Conservation (phyloP, 2,329 filamentous ascomycete genomes). For the Exutisphaerella laricina region DNA sequence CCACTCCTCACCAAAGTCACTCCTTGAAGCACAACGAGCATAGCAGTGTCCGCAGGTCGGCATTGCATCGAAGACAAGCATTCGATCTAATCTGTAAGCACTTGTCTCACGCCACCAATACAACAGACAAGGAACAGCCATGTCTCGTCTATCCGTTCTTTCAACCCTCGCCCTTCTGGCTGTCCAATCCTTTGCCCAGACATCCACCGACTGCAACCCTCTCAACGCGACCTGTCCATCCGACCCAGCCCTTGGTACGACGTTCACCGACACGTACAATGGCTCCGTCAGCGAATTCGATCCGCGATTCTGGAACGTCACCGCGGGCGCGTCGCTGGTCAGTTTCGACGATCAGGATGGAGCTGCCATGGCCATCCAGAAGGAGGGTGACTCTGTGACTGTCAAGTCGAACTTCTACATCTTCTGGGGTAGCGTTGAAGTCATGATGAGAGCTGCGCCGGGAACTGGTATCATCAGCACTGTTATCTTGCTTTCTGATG, state of each 20-base stretch:
- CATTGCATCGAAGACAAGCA: constrained; percentile 7
- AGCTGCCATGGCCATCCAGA: constrained; percentile 63
- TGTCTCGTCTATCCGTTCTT: constrained; percentile 21
- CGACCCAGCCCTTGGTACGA: constrained; percentile 63
- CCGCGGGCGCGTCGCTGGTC: constrained; percentile 60
- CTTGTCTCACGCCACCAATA: constrained; percentile 5
- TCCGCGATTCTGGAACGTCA: constrained; percentile 43
- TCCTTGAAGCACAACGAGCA: constrained; percentile 4
- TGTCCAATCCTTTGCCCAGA: constrained; percentile 56
- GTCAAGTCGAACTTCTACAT: constrained; percentile 76
- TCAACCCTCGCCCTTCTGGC: constrained; percentile 25
- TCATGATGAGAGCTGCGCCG: constrained; percentile 68
- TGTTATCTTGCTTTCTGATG: constrained; percentile 76
- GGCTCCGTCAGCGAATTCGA: constrained; percentile 45
- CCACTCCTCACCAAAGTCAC: constrained; percentile 10
- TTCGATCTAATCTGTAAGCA: neutral
- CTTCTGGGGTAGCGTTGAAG: constrained; percentile 76
- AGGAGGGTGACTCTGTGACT: constrained; percentile 69
- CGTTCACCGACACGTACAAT: constrained; percentile 62
- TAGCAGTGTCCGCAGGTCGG: constrained; percentile 14
- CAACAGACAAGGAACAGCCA: constrained; percentile 9
- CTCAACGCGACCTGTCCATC: constrained; percentile 62
- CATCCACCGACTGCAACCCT: constrained; percentile 72
- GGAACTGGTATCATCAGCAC: constrained; percentile 74
- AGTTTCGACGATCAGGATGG: constrained; percentile 47